These are phyloP conservation scores for Rhodotorula sp. DNA, from an alignment of 1,284 basidiomycete genomes.

Conservation along the genomic window DNA sequence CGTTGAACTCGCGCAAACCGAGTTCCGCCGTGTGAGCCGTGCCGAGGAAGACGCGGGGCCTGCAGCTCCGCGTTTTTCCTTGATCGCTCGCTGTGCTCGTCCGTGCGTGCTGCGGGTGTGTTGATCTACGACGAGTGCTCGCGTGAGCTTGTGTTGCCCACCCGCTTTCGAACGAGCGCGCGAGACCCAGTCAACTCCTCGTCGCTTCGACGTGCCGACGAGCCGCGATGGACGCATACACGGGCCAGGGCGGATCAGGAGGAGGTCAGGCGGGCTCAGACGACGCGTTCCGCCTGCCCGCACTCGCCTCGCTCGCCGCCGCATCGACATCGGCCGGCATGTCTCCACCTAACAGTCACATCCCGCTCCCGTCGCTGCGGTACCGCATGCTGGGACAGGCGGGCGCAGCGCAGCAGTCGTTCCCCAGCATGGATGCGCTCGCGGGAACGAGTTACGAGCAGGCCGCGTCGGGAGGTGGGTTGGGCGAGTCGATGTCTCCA, in stretches of 20 bases:
- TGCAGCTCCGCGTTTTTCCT: no score
- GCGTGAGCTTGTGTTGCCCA: no score
- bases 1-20: no score
- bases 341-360: background rate
- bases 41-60: no score
- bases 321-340: background rate
- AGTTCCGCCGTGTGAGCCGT: no score
- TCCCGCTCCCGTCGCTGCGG: background rate
- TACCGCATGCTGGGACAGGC: background rate
- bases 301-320: conserved; percentile 11
- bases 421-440: conserved; percentile 5
- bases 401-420: background rate
- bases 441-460: background rate
- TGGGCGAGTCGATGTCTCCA: background rate
- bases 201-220: no score
- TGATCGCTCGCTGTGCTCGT: no score
- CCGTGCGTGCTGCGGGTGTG: no score
- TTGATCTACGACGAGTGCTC: no score
- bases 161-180: no score
- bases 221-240: no score
- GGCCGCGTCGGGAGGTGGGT: background rate
- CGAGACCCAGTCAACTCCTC: no score
- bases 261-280: background rate
- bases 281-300: background rate
- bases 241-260: background rate